phyloP scores from a whole-genome alignment of 108 stramenopile genomes.

The Pseudonitzschia delicatissima region DNA sequence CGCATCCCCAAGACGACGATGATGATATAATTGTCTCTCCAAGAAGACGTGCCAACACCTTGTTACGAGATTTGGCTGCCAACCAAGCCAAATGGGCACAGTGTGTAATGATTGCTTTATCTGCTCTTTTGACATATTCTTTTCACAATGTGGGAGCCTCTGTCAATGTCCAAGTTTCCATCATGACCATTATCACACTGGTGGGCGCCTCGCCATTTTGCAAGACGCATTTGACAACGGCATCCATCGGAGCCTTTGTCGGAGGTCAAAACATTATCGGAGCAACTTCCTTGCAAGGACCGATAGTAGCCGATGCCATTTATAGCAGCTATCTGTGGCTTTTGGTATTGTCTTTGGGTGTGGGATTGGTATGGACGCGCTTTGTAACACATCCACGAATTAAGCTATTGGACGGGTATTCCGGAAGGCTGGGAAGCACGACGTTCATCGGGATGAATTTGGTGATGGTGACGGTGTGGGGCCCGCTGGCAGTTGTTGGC shows the following conservation, averaged over 20 bases:
- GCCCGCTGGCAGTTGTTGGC: conserved; percentile 37
- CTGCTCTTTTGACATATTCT: conserved; percentile 39
- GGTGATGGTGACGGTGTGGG: conserved; percentile 29
- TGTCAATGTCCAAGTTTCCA: conserved; percentile 44
- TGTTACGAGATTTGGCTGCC: not conserved
- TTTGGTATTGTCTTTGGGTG: conserved; percentile 19
- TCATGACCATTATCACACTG: conserved; percentile 46
- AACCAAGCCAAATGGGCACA: conserved; percentile 39
- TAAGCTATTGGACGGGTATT: conserved; percentile 37
- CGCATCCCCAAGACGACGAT: not conserved
- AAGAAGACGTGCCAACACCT: too few relatives aligned
- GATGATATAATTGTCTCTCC: not conserved
- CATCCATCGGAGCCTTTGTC: conserved; percentile 44
- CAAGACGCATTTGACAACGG: conserved; percentile 29
- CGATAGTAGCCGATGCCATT: not conserved
- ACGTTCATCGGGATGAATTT: conserved; percentile 53
- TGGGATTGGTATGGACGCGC: conserved; percentile 34
- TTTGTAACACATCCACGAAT: conserved; percentile 8
- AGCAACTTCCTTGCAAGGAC: conserved; percentile 1
- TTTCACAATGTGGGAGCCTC: conserved; percentile 22
- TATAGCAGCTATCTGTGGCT: conserved; percentile 37
- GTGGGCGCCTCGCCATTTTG: conserved; percentile 37
- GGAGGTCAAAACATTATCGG: conserved; percentile 54
- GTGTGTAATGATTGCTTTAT: conserved; percentile 21
- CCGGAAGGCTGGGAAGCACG: conserved; percentile 45